A percentile compares a stretch with the other conserved stretches of the same genome.
phyloP scores from a whole-genome alignment of 192 early-diverging fungal genomes.

The Helicostylum pulchrum region DNA sequence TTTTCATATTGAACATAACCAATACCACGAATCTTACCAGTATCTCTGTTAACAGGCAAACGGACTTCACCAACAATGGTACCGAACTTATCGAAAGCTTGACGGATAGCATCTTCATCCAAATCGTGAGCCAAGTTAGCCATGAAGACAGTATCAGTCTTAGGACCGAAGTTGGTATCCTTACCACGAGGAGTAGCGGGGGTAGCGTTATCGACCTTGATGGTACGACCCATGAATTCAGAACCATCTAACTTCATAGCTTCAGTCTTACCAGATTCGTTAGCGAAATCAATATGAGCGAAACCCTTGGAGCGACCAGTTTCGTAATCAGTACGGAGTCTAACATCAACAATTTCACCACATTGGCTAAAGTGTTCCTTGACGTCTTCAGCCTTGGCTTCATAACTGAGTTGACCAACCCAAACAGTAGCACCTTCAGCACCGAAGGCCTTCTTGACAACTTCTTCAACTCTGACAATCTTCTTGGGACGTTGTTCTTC shows the following conservation, averaged over 20 bases:
- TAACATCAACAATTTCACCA: slow-evolving; percentile 70
- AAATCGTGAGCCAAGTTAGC: slow-evolving; percentile 73
- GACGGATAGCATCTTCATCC: slow-evolving; percentile 51
- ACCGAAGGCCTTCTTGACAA: slow-evolving; percentile 8
- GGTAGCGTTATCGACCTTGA: slow-evolving; percentile 77
- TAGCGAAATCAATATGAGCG: slow-evolving; percentile 87
- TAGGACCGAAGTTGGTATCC: slow-evolving; percentile 31
- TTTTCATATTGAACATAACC: slow-evolving; percentile 87
- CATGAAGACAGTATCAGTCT: slow-evolving; percentile 74
- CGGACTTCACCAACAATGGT: slow-evolving; percentile 57
- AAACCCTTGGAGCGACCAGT: slow-evolving; percentile 78
- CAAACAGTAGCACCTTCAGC: slow-evolving; percentile 53
- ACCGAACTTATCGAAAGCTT: slow-evolving; percentile 60
- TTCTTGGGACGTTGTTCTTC: slow-evolving; percentile 43
- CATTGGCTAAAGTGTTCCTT: slow-evolving; percentile 57
- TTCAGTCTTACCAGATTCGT: slow-evolving; percentile 58
- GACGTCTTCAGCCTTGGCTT: slow-evolving; percentile 64
- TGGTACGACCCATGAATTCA: slow-evolving; percentile 78
- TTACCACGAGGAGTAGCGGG: slow-evolving; percentile 34
- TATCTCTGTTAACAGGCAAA: slow-evolving; percentile 74
- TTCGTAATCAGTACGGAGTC: slow-evolving; percentile 56
- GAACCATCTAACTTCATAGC: slow-evolving; percentile 65
- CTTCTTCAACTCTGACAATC: slow-evolving; percentile 50
- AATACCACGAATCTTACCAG: slow-evolving; percentile 77
- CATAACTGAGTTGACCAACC: slow-evolving; percentile 72